These are phyloP conservation scores for Solanum dulcamara DNA, from an alignment of 257 asterid genomes.

Conservation along the genomic window DNA sequence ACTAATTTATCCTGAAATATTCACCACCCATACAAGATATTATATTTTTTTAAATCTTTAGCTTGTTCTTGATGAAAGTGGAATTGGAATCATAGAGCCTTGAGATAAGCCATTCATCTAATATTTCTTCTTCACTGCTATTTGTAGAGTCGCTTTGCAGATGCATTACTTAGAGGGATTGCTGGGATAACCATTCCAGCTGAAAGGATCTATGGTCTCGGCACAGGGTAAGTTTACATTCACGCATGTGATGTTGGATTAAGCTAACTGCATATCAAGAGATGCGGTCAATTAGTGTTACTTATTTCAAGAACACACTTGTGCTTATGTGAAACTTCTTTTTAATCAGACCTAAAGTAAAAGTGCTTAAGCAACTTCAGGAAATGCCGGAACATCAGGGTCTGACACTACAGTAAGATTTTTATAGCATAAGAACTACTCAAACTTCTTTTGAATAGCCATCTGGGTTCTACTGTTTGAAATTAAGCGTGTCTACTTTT, in stretches of 20 bases:
- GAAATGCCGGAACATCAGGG: slow-evolving; percentile 89
- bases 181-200: slow-evolving; percentile 71
- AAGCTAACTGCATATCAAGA: background rate
- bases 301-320: background rate
- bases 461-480: background rate
- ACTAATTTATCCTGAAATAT: background rate
- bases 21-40: background rate
- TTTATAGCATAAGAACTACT: background rate
- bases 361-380: slow-evolving; percentile 83
- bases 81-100: background rate
- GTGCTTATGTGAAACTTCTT: background rate
- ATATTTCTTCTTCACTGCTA: background rate
- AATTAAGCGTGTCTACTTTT: background rate
- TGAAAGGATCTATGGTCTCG: slow-evolving; percentile 79
- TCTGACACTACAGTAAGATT: slow-evolving; percentile 70
- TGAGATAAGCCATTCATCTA: background rate
- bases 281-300: background rate
- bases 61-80: background rate
- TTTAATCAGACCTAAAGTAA: slow-evolving; percentile 67
- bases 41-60: background rate
- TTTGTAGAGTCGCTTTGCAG: slow-evolving; percentile 73
- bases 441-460: background rate
- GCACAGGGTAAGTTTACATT: slow-evolving; percentile 59
- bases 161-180: slow-evolving; percentile 73
- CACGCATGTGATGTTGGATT: background rate